Evolutionary conservation across 2,329 filamentous ascomycete genomes (phyloP).

Genomic region (Davidsoniella australis): DNA sequence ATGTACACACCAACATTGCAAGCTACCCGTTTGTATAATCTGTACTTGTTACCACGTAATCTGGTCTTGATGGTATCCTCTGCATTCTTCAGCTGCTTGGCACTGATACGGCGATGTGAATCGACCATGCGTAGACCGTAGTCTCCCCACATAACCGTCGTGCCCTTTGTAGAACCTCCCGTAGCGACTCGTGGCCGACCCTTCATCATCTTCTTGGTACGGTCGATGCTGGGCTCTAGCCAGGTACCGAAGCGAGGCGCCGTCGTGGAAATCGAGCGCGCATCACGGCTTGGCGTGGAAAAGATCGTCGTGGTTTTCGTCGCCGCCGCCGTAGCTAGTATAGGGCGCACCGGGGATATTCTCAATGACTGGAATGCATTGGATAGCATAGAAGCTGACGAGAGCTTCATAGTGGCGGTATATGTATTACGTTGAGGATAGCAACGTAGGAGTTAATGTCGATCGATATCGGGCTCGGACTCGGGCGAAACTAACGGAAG

Average conservation of each 20-base stretch:
- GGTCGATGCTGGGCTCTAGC: constrained; percentile 60
- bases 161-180: constrained; percentile 79
- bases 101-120: constrained; percentile 79
- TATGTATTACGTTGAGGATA: not conserved
- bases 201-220: constrained; percentile 81
- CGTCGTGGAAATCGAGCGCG: constrained; percentile 59
- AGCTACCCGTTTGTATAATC: constrained; percentile 75
- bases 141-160: constrained; percentile 90
- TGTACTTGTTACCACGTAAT: constrained; percentile 79
- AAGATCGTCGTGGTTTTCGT: constrained; percentile 17
- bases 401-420: constrained; percentile 28
- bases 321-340: constrained; percentile 18
- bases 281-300: constrained; percentile 24
- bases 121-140: constrained; percentile 89
- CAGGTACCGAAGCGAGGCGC: constrained; percentile 45
- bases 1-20: constrained; percentile 93
- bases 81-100: constrained; percentile 71
- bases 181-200: constrained; percentile 76
- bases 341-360: constrained; percentile 23
- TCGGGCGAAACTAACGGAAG: not conserved
- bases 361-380: constrained; percentile 34
- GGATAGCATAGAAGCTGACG: constrained; percentile 27
- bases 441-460: not conserved
- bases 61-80: constrained; percentile 86
- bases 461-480: not conserved